Percentiles rank a stretch among this genome's conserved stretches.
Evolutionary conservation across 495 filamentous ascomycete species (phyloP).

Genomic region (Trypethelium eluteriae): DNA sequence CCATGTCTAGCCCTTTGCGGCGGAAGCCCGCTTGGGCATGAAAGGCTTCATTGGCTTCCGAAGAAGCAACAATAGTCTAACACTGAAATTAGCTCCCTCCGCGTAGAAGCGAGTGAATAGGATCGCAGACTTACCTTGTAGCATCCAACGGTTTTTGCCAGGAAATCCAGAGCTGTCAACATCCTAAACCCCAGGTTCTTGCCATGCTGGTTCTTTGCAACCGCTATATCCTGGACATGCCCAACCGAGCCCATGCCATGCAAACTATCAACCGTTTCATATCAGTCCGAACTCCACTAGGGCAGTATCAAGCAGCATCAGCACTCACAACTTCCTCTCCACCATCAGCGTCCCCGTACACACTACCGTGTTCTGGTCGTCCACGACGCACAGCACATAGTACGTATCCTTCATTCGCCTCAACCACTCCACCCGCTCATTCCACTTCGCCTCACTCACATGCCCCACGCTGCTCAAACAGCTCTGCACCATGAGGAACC

Average conservation of each 20-base stretch:
- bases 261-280: neutral
- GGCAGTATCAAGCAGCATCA: neutral
- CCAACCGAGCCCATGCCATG: conserved; percentile 12
- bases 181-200: conserved; percentile 15
- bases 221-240: conserved; percentile 15
- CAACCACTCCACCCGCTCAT: conserved; percentile 13
- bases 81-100: neutral
- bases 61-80: conserved; percentile 6
- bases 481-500: conserved; percentile 14
- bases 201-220: conserved; percentile 15
- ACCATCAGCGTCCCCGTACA: conserved; percentile 14
- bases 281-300: neutral
- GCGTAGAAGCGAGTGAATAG: neutral
- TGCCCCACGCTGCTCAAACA: conserved; percentile 9
- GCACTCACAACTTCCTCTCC: conserved; percentile 16
- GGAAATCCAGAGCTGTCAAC: conserved; percentile 6
- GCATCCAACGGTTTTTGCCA: conserved; percentile 11
- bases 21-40: conserved; percentile 8
- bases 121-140: conserved; percentile 11
- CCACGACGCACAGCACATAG: conserved; percentile 9
- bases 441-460: conserved; percentile 14
- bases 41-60: conserved; percentile 16
- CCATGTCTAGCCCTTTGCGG: conserved; percentile 1
- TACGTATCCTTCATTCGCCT: conserved; percentile 2
- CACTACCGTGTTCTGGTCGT: neutral